Conservation (phyloP, 2,329 filamentous ascomycete genomes). For the Alternaria viburni region DNA sequence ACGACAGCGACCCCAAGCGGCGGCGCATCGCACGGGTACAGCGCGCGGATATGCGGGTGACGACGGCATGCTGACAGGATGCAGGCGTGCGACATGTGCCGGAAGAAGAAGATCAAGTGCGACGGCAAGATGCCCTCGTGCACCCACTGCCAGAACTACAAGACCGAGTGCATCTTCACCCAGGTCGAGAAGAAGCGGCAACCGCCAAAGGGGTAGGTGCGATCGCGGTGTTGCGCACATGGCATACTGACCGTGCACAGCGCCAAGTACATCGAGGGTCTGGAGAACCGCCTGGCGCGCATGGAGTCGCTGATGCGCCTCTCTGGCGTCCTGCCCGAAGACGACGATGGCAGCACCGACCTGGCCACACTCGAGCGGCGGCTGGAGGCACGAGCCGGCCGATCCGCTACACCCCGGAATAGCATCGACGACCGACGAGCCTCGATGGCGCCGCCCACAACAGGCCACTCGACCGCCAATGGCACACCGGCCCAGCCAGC, state of each 20-base stretch:
- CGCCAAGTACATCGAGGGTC: conserved; percentile 95
- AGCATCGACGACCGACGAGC: conserved; percentile 41
- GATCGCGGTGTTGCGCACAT: not conserved
- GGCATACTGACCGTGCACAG: conserved; percentile 52
- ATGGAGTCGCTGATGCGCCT: conserved; percentile 92
- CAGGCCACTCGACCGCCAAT: conserved; percentile 21
- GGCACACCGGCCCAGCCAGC: conserved; percentile 55
- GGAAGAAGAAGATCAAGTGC: conserved; percentile 96
- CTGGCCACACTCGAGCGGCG: conserved; percentile 86
- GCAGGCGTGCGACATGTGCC: conserved; percentile 93
- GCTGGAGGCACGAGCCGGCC: conserved; percentile 58
- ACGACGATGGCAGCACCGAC: conserved; percentile 85
- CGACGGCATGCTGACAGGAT: conserved; percentile 28
- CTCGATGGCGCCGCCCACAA: conserved; percentile 47
- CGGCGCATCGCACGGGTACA: conserved; percentile 84
- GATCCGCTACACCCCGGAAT: conserved; percentile 27
- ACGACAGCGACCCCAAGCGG: conserved; percentile 77
- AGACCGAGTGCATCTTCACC: conserved; percentile 96
- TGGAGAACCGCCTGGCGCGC: conserved; percentile 91
- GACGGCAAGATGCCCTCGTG: conserved; percentile 95
- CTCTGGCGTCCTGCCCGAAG: conserved; percentile 83
- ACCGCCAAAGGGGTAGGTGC: conserved; percentile 83
- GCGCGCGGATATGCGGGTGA: not conserved
- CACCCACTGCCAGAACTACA: conserved; percentile 96
- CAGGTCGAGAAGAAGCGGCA: conserved; percentile 99